These are phyloP conservation scores for Metroxylon sagu DNA, from an alignment of 176 grass and related monocot genomes.

Conservation along the genomic window DNA sequence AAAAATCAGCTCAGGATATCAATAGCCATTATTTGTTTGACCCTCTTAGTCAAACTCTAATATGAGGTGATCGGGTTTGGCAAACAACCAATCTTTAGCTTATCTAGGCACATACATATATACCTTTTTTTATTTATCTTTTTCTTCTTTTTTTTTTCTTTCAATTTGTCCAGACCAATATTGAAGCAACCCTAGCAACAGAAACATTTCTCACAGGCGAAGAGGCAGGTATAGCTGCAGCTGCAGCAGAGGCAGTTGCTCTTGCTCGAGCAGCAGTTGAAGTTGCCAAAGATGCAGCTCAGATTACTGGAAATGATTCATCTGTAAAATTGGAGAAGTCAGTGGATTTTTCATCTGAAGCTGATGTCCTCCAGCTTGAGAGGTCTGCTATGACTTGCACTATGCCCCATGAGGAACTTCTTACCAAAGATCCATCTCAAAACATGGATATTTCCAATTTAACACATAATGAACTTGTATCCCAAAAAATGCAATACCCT, in stretches of 20 bases:
- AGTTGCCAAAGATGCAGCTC: slow-evolving; percentile 35
- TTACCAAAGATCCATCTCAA: slow-evolving; percentile 24
- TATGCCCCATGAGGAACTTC: neutral
- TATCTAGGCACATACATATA: neutral
- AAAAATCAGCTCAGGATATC: too few relatives aligned
- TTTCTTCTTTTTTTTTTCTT: neutral
- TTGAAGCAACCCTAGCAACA: slow-evolving; percentile 25
- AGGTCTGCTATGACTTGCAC: neutral
- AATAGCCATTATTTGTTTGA: too few relatives aligned
- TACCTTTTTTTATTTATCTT: neutral
- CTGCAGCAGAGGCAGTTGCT: slow-evolving; percentile 46
- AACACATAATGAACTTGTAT: slow-evolving; percentile 1
- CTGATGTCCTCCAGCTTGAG: neutral
- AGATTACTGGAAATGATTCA: slow-evolving; percentile 20
- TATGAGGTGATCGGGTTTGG: too few relatives aligned
- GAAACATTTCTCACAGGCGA: slow-evolving; percentile 34
- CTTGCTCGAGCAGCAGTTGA: slow-evolving; percentile 54
- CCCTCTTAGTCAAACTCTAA: too few relatives aligned
- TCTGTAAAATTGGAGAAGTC: slow-evolving; percentile 14
- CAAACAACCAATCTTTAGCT: neutral
- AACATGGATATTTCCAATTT: slow-evolving; percentile 18
- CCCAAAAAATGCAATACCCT: neutral
- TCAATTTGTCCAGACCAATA: slow-evolving; percentile 19
- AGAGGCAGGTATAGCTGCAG: slow-evolving; percentile 31
- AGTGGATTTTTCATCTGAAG: slow-evolving; percentile 23